Conservation (phyloP, 148 eudicot species). For the Rhododendron williamsianum region DNA sequence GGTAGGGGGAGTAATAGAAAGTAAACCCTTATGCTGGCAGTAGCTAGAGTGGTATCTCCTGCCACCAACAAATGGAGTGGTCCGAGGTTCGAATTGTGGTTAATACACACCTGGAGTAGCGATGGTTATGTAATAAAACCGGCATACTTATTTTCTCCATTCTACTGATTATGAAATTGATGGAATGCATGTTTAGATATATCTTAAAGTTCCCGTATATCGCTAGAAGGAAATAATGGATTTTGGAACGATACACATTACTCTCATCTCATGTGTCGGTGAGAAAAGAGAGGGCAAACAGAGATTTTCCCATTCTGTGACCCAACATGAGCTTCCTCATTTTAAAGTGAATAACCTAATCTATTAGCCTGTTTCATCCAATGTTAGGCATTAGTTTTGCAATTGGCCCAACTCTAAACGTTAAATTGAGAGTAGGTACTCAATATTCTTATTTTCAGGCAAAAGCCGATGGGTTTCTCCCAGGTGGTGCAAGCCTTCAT, state of each 20-base stretch:
- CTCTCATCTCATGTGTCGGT: background rate
- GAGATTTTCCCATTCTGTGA: background rate
- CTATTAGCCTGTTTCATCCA: background rate
- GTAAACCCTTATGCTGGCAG: background rate
- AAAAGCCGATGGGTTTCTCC: slow-evolving; percentile 95
- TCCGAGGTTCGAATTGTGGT: background rate
- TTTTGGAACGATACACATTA: background rate
- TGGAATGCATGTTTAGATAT: background rate
- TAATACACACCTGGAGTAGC: background rate
- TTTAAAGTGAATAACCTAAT: background rate
- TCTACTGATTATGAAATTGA: background rate
- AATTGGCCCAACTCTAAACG: background rate
- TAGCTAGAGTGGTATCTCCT: background rate
- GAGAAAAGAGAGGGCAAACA: background rate
- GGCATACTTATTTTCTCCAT: background rate
- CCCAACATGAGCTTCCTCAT: background rate
- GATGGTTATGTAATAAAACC: background rate
- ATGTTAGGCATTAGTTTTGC: background rate
- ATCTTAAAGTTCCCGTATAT: background rate
- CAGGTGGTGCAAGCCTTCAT: slow-evolving; percentile 96
- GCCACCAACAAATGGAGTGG: background rate
- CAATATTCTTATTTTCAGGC: slow-evolving; percentile 44
- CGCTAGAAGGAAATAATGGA: background rate
- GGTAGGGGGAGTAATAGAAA: background rate
- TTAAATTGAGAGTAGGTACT: background rate